These are phyloP conservation scores for Botrytis medusae DNA, from an alignment of 2,329 filamentous ascomycete genomes.

Conservation along the genomic window DNA sequence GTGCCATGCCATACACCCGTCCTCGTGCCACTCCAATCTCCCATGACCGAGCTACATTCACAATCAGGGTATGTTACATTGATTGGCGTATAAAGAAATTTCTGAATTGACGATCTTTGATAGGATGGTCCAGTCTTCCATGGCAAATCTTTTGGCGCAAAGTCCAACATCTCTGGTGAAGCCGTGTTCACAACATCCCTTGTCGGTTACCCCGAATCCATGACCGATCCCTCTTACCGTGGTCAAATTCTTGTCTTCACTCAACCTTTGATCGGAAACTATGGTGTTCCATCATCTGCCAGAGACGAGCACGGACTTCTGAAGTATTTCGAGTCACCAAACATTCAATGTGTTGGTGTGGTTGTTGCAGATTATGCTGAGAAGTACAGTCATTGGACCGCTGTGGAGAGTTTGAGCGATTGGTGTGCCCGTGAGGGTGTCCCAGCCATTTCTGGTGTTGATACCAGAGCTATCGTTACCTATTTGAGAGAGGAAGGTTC, in stretches of 20 bases:
- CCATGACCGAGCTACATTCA: slow-evolving; percentile 84
- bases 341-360: slow-evolving; percentile 94
- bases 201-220: slow-evolving; percentile 95
- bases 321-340: slow-evolving; percentile 97
- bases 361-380: slow-evolving; percentile 93
- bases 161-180: slow-evolving; percentile 95
- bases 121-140: slow-evolving; percentile 94
- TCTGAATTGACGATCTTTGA: slow-evolving; percentile 36
- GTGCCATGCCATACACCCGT: slow-evolving; percentile 61
- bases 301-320: slow-evolving; percentile 87
- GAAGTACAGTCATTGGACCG: slow-evolving; percentile 98
- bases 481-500: slow-evolving; percentile 95
- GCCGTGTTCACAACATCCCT: slow-evolving; percentile 98
- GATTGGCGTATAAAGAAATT: background rate
- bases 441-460: slow-evolving; percentile 92
- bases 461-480: slow-evolving; percentile 95
- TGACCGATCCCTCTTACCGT: slow-evolving; percentile 84
- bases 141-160: slow-evolving; percentile 94
- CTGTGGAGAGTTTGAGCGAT: slow-evolving; percentile 85
- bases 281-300: slow-evolving; percentile 84
- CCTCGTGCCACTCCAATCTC: slow-evolving; percentile 65
- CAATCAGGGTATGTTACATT: slow-evolving; percentile 69
- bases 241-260: slow-evolving; percentile 98
- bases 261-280: slow-evolving; percentile 96
- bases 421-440: slow-evolving; percentile 98